These are phyloP conservation scores for Creolimax fragrantissima DNA, from an alignment of 78 protist species.

Conservation along the genomic window DNA sequence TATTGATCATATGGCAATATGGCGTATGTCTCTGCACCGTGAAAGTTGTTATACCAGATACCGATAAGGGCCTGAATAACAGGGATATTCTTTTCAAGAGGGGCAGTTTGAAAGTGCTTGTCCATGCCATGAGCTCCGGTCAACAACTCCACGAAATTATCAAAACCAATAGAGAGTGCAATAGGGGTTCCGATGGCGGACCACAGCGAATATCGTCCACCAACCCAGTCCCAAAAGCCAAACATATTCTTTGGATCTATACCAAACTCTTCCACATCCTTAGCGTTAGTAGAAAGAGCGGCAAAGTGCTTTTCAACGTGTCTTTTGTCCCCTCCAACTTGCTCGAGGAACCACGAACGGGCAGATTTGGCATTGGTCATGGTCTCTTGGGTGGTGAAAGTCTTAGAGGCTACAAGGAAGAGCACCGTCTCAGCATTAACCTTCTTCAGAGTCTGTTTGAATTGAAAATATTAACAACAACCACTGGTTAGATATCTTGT, in stretches of 20 bases:
- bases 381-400: constrained; percentile 94
- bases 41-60: constrained; percentile 90
- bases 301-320: constrained; percentile 87
- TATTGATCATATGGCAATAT: constrained; percentile 93
- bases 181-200: constrained; percentile 86
- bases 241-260: constrained; percentile 86
- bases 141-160: constrained; percentile 71
- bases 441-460: constrained; percentile 27
- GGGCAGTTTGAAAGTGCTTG: constrained; percentile 75
- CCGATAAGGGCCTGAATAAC: constrained; percentile 69
- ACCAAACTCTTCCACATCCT: constrained; percentile 73
- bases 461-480: no score
- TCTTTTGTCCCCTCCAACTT: not conserved
- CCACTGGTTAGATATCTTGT: no score
- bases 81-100: constrained; percentile 69
- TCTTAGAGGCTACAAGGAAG: constrained; percentile 85
- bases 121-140: constrained; percentile 92
- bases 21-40: constrained; percentile 71
- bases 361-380: constrained; percentile 85
- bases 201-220: constrained; percentile 92
- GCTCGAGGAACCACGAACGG: constrained; percentile 55
- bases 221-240: constrained; percentile 89
- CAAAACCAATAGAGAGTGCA: constrained; percentile 71
- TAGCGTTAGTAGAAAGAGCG: constrained; percentile 89
- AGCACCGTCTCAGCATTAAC: constrained; percentile 70